Conservation (phyloP, 2,329 filamentous ascomycete genomes). For the Colletotrichum neosansevieriae region DNA sequence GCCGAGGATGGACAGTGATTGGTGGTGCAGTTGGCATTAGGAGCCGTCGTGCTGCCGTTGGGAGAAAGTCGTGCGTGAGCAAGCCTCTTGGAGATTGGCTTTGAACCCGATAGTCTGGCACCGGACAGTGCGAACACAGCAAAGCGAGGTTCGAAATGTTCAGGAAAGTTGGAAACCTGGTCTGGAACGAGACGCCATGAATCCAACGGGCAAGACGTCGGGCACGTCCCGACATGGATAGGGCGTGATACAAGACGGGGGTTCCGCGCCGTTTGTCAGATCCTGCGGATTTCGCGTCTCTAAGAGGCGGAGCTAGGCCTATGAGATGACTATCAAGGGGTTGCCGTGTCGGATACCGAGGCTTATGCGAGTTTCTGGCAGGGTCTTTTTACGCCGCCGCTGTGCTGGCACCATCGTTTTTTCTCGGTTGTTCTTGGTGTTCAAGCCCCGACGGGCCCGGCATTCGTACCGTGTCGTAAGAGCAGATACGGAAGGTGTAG, state of each 20-base stretch:
- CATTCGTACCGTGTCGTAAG: too few species aligned
- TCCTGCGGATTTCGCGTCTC: not conserved
- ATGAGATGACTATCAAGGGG: slow-evolving; percentile 7
- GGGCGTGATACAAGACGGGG: not conserved
- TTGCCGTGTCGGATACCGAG: slow-evolving; percentile 7
- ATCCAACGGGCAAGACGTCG: not conserved
- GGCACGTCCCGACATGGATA: not conserved
- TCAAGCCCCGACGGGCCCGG: too few species aligned
- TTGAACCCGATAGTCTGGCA: slow-evolving; percentile 27
- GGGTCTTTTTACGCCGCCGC: not conserved
- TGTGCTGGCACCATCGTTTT: slow-evolving; percentile 7
- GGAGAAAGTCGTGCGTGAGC: slow-evolving; percentile 18
- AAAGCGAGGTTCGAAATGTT: not conserved
- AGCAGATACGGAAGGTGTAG: too few species aligned
- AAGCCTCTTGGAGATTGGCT: slow-evolving; percentile 1
- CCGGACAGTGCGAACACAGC: slow-evolving; percentile 19
- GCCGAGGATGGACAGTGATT: not conserved
- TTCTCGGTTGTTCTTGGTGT: too few species aligned
- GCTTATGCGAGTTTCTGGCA: not conserved
- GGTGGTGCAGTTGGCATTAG: not conserved
- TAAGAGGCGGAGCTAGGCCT: not conserved
- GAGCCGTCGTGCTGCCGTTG: slow-evolving; percentile 22
- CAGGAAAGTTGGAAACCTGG: not conserved
- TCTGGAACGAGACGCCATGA: not conserved
- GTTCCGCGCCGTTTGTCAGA: slow-evolving; percentile 15